Conservation (phyloP, 106 monocot genomes). For the Allium sativum region DNA sequence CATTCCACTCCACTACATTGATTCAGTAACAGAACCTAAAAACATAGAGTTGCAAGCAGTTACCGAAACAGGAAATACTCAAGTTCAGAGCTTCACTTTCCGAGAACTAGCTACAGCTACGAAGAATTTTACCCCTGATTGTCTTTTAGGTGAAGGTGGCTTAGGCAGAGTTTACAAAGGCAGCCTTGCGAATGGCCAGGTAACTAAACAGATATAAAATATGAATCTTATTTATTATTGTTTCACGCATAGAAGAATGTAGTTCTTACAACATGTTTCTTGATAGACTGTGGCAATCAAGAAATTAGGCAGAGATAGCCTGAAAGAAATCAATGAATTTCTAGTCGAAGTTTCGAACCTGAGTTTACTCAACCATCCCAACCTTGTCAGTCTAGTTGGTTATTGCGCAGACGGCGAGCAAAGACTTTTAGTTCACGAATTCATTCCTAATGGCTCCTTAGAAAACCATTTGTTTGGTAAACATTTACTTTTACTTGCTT, state of each 20-base stretch:
- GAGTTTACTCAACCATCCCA: slow-evolving; percentile 49
- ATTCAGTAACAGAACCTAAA: neutral
- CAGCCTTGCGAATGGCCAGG: slow-evolving; percentile 6
- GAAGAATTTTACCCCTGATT: slow-evolving; percentile 11
- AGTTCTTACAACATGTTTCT: neutral
- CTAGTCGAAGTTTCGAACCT: slow-evolving; percentile 46
- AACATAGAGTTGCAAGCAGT: neutral
- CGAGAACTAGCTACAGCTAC: slow-evolving; percentile 17
- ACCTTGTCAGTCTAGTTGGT: slow-evolving; percentile 48
- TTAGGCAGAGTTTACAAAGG: slow-evolving; percentile 22
- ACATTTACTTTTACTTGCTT: too few relatives aligned
- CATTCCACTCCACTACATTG: neutral
- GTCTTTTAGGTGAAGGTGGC: slow-evolving; percentile 15
- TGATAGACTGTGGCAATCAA: slow-evolving; percentile 35
- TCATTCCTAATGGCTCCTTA: slow-evolving; percentile 26
- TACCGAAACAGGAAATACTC: slow-evolving; percentile 3
- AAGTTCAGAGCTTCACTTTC: slow-evolving; percentile 8
- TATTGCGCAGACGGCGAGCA: slow-evolving; percentile 67
- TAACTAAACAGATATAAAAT: neutral
- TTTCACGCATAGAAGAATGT: too few relatives aligned
- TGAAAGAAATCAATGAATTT: slow-evolving; percentile 48
- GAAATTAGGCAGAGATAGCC: slow-evolving; percentile 51
- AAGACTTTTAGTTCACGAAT: slow-evolving; percentile 56
- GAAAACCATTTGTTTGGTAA: slow-evolving; percentile 38
- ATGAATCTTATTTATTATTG: too few relatives aligned